phyloP scores from a whole-genome alignment of 169 alveolate species.

The Pseudocohnilembus persalinus region DNA sequence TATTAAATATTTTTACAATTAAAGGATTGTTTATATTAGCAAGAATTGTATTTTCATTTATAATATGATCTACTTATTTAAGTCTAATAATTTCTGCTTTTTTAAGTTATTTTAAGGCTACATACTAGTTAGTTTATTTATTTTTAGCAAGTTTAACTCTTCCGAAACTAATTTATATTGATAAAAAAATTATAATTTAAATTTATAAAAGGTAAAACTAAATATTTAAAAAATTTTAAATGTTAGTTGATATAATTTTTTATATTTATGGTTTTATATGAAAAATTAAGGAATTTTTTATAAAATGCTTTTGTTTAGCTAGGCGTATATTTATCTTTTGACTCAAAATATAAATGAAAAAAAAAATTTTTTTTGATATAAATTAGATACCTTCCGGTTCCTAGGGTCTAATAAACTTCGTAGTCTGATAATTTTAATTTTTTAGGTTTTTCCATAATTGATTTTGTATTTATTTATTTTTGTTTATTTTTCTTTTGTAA shows the following conservation, averaged over 20 bases:
- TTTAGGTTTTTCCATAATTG: conserved; percentile 43
- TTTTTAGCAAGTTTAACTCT: conserved; percentile 90
- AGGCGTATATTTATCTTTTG: neutral
- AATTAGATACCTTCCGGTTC: conserved; percentile 57
- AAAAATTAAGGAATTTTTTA: neutral
- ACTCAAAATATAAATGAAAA: neutral
- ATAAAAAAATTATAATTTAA: no score
- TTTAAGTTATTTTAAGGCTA: conserved; percentile 81
- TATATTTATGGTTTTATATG: neutral
- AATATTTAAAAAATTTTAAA: conserved; percentile 17
- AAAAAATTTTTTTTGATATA: neutral
- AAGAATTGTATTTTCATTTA: conserved; percentile 78
- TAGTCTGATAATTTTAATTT: conserved; percentile 68
- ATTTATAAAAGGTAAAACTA: conserved; percentile 75
- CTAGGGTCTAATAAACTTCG: conserved; percentile 70
- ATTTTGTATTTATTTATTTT: neutral
- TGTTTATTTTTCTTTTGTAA: neutral
- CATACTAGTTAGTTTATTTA: conserved; percentile 54
- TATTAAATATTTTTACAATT: conserved; percentile 24
- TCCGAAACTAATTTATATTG: conserved; percentile 73
- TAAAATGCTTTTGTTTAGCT: neutral
- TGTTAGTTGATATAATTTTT: neutral
- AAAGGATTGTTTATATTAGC: conserved; percentile 48
- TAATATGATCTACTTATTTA: conserved; percentile 85
- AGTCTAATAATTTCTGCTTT: conserved; percentile 78